phyloP scores from a whole-genome alignment of 2,329 filamentous ascomycete species.

The Endoconidiophora laricicola region DNA sequence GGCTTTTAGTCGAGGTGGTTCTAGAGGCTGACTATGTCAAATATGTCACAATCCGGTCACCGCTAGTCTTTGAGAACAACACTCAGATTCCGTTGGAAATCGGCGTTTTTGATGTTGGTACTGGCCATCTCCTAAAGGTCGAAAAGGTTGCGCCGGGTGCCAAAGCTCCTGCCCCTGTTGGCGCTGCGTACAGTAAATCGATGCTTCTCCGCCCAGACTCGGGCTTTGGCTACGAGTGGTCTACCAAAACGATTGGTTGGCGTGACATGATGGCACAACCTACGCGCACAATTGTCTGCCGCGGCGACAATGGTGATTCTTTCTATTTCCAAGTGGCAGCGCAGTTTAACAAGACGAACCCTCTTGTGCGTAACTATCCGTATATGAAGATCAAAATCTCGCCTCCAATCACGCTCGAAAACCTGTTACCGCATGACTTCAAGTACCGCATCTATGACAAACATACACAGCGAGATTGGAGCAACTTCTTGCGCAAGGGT shows the following conservation, averaged over 20 bases:
- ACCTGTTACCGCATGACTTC: conserved; percentile 91
- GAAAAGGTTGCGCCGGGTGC: conserved; percentile 94
- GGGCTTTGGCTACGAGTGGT: conserved; percentile 95
- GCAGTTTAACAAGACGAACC: conserved; percentile 66
- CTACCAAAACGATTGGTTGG: conserved; percentile 79
- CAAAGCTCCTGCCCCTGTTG: conserved; percentile 75
- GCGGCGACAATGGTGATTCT: conserved; percentile 69
- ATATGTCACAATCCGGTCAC: conserved; percentile 88
- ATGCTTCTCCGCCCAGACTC: conserved; percentile 80
- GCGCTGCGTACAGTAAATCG: conserved; percentile 78
- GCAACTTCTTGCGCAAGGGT: conserved; percentile 90
- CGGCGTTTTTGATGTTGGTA: conserved; percentile 72
- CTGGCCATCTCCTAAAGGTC: conserved; percentile 86
- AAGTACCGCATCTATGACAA: conserved; percentile 99
- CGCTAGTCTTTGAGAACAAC: conserved; percentile 82
- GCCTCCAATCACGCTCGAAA: conserved; percentile 85
- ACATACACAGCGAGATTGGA: conserved; percentile 97
- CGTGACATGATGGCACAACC: conserved; percentile 72
- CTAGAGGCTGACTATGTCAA: conserved; percentile 94
- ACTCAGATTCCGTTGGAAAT: conserved; percentile 93
- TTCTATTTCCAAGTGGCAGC: conserved; percentile 97
- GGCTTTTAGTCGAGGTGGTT: conserved; percentile 78
- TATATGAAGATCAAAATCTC: conserved; percentile 89
- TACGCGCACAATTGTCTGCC: conserved; percentile 75
- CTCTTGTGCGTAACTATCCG: conserved; percentile 69